These are phyloP conservation scores for Penicillium paxilli DNA, from an alignment of 495 filamentous ascomycete genomes.

Conservation along the genomic window DNA sequence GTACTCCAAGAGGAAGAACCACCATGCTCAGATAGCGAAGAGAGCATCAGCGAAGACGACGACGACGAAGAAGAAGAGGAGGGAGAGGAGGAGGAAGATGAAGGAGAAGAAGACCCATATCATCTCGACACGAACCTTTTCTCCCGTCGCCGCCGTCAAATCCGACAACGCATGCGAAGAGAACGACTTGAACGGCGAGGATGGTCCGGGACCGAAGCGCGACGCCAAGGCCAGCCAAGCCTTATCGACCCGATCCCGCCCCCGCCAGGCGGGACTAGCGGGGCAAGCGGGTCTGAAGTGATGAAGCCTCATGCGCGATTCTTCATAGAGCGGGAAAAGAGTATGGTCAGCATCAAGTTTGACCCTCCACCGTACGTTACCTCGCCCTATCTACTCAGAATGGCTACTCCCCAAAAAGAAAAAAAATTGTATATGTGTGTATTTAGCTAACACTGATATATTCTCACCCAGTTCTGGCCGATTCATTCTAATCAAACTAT, in stretches of 20 bases:
- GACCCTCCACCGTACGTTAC: conserved; percentile 78
- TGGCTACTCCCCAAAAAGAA: not conserved
- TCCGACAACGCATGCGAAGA: too few species aligned
- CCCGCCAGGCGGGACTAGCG: conserved; percentile 1
- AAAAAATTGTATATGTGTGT: not conserved
- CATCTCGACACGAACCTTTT: conserved; percentile 17
- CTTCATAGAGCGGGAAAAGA: conserved; percentile 76
- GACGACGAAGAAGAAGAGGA: conserved; percentile 11
- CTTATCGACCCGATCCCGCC: conserved; percentile 25
- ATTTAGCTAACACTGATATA: not conserved
- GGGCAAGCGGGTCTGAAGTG: conserved; percentile 38
- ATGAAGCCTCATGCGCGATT: conserved; percentile 74
- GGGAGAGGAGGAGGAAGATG: not conserved
- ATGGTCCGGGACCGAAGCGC: not conserved
- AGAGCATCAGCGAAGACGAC: conserved; percentile 48
- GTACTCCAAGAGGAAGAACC: conserved; percentile 31
- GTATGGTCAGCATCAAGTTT: conserved; percentile 83
- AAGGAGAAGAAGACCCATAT: too few species aligned
- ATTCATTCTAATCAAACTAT: conserved; percentile 83
- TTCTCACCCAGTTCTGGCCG: conserved; percentile 54
- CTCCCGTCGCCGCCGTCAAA: conserved; percentile 25
- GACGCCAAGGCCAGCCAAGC: conserved; percentile 28
- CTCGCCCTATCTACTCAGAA: not conserved
- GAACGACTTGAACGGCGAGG: too few species aligned
- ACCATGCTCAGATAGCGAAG: conserved; percentile 52